A percentile compares a stretch with the other conserved stretches of the same genome.
Evolutionary conservation across 2,329 filamentous ascomycete genomes (phyloP).

Genomic region (Alternaria hordeiaustralica): DNA sequence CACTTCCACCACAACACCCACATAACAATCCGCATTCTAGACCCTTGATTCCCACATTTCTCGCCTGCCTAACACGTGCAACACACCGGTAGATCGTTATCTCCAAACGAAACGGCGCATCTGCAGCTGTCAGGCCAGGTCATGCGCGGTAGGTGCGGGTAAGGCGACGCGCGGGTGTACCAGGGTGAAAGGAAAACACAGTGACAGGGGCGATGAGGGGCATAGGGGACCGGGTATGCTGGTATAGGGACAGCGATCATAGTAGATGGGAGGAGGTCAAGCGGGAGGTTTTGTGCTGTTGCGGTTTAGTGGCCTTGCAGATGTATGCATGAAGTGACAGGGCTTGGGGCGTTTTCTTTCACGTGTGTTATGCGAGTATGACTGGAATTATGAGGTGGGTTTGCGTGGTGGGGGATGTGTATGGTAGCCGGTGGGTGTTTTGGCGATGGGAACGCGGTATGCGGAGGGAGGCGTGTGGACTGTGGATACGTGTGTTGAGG

Average conservation of each 20-base stretch:
- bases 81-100: conserved; percentile 1
- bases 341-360: background rate
- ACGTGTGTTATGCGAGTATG: conserved; percentile 13
- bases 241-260: background rate
- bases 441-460: background rate
- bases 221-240: conserved; percentile 7
- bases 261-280: background rate
- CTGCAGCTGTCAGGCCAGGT: background rate
- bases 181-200: background rate
- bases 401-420: background rate
- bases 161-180: conserved; percentile 5
- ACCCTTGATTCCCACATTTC: background rate
- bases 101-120: background rate
- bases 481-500: background rate
- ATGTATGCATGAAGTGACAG: background rate
- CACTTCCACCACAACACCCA: background rate
- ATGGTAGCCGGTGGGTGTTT: background rate
- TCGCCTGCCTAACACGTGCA: background rate
- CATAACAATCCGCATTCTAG: background rate
- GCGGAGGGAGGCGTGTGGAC: background rate
- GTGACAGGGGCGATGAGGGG: background rate
- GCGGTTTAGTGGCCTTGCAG: background rate
- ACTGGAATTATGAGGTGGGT: conserved; percentile 7
- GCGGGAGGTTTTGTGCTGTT: background rate
- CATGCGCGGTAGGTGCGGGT: conserved; percentile 17